These are phyloP conservation scores for Periconia sp. DNA, from an alignment of 2,329 filamentous ascomycete species.

Conservation along the genomic window DNA sequence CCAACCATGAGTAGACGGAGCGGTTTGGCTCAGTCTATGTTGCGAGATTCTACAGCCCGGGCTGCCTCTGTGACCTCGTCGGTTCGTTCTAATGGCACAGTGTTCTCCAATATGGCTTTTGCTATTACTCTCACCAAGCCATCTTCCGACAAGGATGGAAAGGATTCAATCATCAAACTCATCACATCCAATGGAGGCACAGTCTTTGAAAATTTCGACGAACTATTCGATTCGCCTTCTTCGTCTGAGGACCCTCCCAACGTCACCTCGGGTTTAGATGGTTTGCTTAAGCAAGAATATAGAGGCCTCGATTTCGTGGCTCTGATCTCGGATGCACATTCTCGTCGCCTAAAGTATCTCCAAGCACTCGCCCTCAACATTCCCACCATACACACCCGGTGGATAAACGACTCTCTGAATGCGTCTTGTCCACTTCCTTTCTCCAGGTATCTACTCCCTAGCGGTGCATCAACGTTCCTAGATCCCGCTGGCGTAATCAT, in stretches of 20 bases:
- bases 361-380: slow-evolving; percentile 88
- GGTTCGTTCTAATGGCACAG: slow-evolving; percentile 31
- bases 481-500: slow-evolving; percentile 67
- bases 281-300: slow-evolving; percentile 57
- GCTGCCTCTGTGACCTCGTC: slow-evolving; percentile 33
- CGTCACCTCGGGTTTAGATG: slow-evolving; percentile 15
- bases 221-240: slow-evolving; percentile 65
- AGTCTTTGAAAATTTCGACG: slow-evolving; percentile 76
- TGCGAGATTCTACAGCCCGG: slow-evolving; percentile 28
- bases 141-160: slow-evolving; percentile 55
- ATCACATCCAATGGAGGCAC: slow-evolving; percentile 73
- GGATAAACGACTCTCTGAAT: slow-evolving; percentile 73
- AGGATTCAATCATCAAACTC: slow-evolving; percentile 53
- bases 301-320: slow-evolving; percentile 74
- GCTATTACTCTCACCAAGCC: slow-evolving; percentile 71
- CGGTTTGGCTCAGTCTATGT: slow-evolving; percentile 22
- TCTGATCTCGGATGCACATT: slow-evolving; percentile 82
- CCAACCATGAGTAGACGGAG: slow-evolving; percentile 54
- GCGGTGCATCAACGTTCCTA: slow-evolving; percentile 77
- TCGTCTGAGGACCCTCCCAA: slow-evolving; percentile 17
- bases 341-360: slow-evolving; percentile 87
- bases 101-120: slow-evolving; percentile 85
- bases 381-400: slow-evolving; percentile 80
- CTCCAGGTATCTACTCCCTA: slow-evolving; percentile 79
- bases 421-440: slow-evolving; percentile 68